These are phyloP conservation scores for Sisymbrium altissimum DNA, from an alignment of 345 rosid genomes.

Conservation along the genomic window DNA sequence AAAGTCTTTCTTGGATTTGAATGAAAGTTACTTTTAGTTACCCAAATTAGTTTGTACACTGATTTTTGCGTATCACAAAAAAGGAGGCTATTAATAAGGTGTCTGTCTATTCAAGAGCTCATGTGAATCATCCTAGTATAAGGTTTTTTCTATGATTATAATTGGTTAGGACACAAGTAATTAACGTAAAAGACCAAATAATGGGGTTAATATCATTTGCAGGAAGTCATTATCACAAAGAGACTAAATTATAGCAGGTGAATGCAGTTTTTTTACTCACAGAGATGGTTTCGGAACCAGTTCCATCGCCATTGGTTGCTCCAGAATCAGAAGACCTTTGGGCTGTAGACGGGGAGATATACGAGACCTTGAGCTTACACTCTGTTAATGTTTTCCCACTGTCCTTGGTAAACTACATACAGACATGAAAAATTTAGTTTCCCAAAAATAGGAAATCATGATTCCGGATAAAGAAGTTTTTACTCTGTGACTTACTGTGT, in stretches of 20 bases:
- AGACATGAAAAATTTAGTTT: neutral
- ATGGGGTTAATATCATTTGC: neutral
- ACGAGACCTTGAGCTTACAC: slow-evolving; percentile 78
- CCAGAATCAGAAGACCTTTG: slow-evolving; percentile 55
- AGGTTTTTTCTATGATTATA: neutral
- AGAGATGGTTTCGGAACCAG: slow-evolving; percentile 49
- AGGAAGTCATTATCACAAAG: neutral
- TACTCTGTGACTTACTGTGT: slow-evolving; percentile 51
- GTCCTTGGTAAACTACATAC: slow-evolving; percentile 71
- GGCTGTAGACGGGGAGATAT: slow-evolving; percentile 50
- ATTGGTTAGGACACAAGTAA: neutral
- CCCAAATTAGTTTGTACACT: neutral
- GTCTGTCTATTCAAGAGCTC: neutral
- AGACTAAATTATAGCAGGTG: neutral
- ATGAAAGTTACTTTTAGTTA: neutral
- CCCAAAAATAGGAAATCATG: neutral
- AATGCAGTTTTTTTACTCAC: slow-evolving; percentile 49
- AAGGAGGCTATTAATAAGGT: neutral
- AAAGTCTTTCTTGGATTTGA: neutral
- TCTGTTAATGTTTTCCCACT: slow-evolving; percentile 68
- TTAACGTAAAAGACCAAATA: neutral
- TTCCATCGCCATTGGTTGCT: slow-evolving; percentile 40
- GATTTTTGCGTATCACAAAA: slow-evolving; percentile 2
- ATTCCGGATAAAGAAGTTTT: neutral
- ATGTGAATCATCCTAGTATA: neutral